Conservation (phyloP, 345 rosid species). For the Eucalyptus fibrosa region DNA sequence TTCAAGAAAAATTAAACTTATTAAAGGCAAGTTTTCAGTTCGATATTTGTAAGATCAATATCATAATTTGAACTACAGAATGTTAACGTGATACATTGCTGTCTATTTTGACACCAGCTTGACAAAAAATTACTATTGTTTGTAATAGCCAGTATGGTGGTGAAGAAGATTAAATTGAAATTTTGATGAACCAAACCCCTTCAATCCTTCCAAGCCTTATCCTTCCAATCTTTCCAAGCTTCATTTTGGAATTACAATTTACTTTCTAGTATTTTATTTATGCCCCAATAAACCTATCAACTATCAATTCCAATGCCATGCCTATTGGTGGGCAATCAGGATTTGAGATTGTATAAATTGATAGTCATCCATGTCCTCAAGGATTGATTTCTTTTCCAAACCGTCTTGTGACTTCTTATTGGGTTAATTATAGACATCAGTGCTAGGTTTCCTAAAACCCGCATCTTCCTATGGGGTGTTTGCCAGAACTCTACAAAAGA, state of each 20-base stretch:
- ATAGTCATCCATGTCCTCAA: neutral
- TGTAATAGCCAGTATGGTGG: neutral
- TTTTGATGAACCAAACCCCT: too few relatives aligned
- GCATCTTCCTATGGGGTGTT: neutral
- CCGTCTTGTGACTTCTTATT: neutral
- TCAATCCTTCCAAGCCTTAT: neutral
- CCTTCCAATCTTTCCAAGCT: neutral
- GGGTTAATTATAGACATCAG: neutral
- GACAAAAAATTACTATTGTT: neutral
- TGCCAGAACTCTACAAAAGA: neutral
- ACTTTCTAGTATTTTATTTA: neutral
- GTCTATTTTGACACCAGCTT: neutral
- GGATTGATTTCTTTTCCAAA: neutral
- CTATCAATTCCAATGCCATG: neutral
- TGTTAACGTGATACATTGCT: neutral
- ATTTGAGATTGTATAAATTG: neutral
- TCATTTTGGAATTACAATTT: neutral
- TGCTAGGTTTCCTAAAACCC: neutral
- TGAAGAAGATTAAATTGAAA: neutral
- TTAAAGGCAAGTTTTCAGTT: neutral
- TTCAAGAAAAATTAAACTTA: neutral
- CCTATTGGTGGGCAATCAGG: neutral
- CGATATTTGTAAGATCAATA: neutral
- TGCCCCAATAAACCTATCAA: neutral
- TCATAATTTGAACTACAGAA: neutral